Conservation (phyloP, 1,139 yeast species). For the Pichia terricola region DNA sequence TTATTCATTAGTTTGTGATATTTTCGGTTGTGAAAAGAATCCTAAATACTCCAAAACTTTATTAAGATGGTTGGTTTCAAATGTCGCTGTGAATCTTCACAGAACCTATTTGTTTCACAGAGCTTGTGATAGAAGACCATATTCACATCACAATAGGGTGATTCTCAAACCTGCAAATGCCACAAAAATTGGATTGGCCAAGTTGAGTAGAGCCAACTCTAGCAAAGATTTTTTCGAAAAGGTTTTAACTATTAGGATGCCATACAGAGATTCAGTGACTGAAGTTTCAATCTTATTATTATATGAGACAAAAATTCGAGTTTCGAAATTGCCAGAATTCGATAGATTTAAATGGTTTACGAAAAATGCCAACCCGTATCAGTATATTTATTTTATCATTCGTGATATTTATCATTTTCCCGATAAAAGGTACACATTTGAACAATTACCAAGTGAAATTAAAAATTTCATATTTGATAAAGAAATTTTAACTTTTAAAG, state of each 20-base stretch:
- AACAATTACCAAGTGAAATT: conserved; percentile 9
- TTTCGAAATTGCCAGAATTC: conserved; percentile 5
- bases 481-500: conserved; percentile 6
- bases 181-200: conserved; percentile 5
- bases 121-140: conserved; percentile 10
- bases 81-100: conserved; percentile 8
- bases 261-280: conserved; percentile 5
- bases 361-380: conserved; percentile 12
- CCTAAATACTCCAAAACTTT: conserved; percentile 3
- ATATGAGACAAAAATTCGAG: conserved; percentile 9
- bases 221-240: conserved; percentile 9
- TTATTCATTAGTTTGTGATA: conserved; percentile 8
- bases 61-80: conserved; percentile 10
- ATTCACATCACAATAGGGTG: conserved; percentile 12
- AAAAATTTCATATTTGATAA: conserved; percentile 7
- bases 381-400: conserved; percentile 11
- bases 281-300: conserved; percentile 9
- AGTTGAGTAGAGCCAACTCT: conserved; percentile 7
- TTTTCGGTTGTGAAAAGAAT: conserved; percentile 8
- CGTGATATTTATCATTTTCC: conserved; percentile 13
- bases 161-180: conserved; percentile 8
- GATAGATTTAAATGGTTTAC: conserved; percentile 11
- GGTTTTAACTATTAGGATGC: conserved; percentile 7
- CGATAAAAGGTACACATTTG: conserved; percentile 6
- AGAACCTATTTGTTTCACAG: conserved; percentile 10